Percentiles rank a stretch among this genome's conserved stretches.
phyloP scores from a whole-genome alignment of 2,329 filamentous ascomycete species.

The Fusarium verticillioides region DNA sequence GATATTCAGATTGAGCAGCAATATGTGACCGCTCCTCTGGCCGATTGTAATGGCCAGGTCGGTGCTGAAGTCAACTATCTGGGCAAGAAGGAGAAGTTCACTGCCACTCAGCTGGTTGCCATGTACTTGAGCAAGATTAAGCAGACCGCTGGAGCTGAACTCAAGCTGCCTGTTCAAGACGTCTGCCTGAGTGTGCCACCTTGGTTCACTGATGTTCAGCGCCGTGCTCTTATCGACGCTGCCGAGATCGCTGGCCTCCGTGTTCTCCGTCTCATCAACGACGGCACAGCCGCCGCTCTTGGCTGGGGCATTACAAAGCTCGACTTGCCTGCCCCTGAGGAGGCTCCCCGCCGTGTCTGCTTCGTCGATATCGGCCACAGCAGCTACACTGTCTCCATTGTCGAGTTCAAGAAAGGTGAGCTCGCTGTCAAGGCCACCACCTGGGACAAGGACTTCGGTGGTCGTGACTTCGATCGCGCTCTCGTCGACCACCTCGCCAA shows the following conservation, averaged over 20 bases:
- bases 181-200: slow-evolving; percentile 93
- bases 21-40: slow-evolving; percentile 84
- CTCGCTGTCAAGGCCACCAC: slow-evolving; percentile 91
- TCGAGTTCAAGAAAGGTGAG: slow-evolving; percentile 98
- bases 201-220: slow-evolving; percentile 97
- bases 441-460: slow-evolving; percentile 96
- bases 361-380: slow-evolving; percentile 97
- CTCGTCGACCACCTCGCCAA: slow-evolving; percentile 93
- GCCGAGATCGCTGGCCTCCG: slow-evolving; percentile 94
- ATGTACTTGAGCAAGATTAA: slow-evolving; percentile 98
- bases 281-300: slow-evolving; percentile 94
- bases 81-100: slow-evolving; percentile 95
- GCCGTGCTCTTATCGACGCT: slow-evolving; percentile 88
- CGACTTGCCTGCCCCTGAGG: slow-evolving; percentile 87
- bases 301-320: slow-evolving; percentile 98
- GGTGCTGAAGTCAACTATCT: slow-evolving; percentile 93
- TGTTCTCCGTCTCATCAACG: slow-evolving; percentile 93
- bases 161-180: slow-evolving; percentile 91
- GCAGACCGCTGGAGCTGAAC: slow-evolving; percentile 84
- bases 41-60: slow-evolving; percentile 93
- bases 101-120: slow-evolving; percentile 90
- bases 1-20: slow-evolving; percentile 94
- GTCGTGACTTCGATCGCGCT: slow-evolving; percentile 95
- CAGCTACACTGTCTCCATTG: slow-evolving; percentile 93
- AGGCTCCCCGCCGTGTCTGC: slow-evolving; percentile 89